phyloP scores from a whole-genome alignment of 495 filamentous ascomycete genomes.

The Lasiosphaeria hispida region DNA sequence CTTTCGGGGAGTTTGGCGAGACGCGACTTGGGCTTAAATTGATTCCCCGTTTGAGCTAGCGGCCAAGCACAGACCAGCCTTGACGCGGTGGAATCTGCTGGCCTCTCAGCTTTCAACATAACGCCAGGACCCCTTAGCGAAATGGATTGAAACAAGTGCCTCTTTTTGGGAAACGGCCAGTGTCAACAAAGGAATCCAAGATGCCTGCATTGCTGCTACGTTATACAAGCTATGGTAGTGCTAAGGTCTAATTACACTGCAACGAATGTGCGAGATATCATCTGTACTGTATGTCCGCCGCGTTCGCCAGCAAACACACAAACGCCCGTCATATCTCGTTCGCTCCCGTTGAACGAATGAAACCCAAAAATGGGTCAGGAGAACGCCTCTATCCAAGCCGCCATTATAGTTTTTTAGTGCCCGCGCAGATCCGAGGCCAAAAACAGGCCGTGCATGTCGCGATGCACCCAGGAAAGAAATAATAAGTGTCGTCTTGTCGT shows the following conservation, averaged over 20 bases:
- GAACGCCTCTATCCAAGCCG: constrained; percentile 20
- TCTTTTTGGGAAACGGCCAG: no score
- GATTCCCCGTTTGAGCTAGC: constrained; percentile 23
- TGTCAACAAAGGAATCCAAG: no score
- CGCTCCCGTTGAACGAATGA: neutral
- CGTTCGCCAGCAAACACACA: constrained; percentile 4
- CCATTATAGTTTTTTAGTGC: constrained; percentile 8
- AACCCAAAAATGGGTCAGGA: neutral
- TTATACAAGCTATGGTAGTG: no score
- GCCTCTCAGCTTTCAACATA: no score
- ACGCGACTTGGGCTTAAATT: constrained; percentile 30
- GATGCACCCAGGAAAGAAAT: constrained; percentile 14
- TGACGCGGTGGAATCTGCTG: constrained; percentile 1
- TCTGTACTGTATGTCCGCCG: neutral
- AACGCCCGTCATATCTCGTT: neutral
- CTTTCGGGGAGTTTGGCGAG: constrained; percentile 9
- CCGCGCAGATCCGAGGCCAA: neutral
- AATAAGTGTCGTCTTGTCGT: constrained; percentile 18
- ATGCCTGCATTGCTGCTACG: no score
- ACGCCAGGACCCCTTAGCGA: no score
- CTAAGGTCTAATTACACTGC: constrained; percentile 23
- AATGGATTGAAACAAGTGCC: no score
- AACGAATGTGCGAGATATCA: neutral
- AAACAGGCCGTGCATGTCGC: constrained; percentile 8
- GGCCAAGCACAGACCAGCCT: constrained; percentile 1